Evolutionary conservation across 768 basidiomycete genomes (phyloP), one percentile per base, ranked within the genome.

Genomic region (Xerocomellus intermedius): DNA sequence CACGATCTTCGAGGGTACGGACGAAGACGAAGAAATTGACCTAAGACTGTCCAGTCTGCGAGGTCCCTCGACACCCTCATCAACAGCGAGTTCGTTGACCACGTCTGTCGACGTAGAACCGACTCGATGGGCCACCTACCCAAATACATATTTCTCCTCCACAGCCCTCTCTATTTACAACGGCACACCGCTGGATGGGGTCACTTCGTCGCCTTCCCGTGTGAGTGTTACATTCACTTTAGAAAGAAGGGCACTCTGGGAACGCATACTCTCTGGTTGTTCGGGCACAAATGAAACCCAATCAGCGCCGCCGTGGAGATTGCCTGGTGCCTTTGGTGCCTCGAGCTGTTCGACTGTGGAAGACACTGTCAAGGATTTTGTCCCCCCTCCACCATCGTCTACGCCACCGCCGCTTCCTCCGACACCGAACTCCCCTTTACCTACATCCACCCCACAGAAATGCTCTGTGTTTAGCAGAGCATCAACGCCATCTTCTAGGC

Each of bases 101-200:
- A 13, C 28, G 17, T 47, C 54, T 37, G 37, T 19, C 22, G 59
- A 50, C 19, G 37, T 33, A 14, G 50, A 54, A 36, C 39, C 28
- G 17, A 48, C 44, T 30, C 77, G 86, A 49, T 89, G 89, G 88
- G 88, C 85, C 12, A 65, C 56, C 35, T 90, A 86, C 61, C 84
- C 86, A 4, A 66, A 74, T 36, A 77, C 77, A 10, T 77, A 82
- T 55, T 90, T 90, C 62, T 79, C 80, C 5, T 84, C 67, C 76
- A 35, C 69, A 75, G 38, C 74, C 28, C 80, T 90, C 16, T 81
- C 82, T 5, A 49, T 81, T 2, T 87, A 83, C 63, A 74, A 66
- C 10, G 78, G 79, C 36, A 52, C 49, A 12, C 57, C 62, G 24
- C 73, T 83, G 19, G 76, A 42, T n/a, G 44, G 4, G 37, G 30